Evolutionary conservation across 2,329 filamentous ascomycete species (phyloP).

Genomic region (Botrytis deweyae): DNA sequence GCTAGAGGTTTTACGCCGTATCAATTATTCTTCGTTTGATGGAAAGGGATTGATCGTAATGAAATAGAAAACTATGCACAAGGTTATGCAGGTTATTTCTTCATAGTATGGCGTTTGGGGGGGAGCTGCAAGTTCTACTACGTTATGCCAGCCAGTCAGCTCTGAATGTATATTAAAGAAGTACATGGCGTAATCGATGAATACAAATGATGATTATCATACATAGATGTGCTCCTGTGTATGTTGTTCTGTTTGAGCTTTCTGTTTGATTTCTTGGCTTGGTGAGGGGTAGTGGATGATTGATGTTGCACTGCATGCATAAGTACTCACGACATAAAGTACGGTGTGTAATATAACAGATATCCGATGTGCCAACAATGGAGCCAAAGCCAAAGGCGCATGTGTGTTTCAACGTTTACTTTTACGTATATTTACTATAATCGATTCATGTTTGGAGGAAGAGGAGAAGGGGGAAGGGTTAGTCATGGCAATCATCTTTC

Average conservation of each 20-base stretch:
- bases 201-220: slow-evolving; percentile 6
- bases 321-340: not conserved
- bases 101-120: slow-evolving; percentile 25
- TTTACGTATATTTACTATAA: not conserved
- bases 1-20: not conserved
- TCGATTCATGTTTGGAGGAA: not conserved
- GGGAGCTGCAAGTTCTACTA: slow-evolving; percentile 4
- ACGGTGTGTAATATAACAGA: not conserved
- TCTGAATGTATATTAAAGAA: slow-evolving; percentile 20
- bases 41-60: slow-evolving; percentile 6
- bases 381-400: not conserved
- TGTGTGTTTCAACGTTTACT: not conserved
- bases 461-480: not conserved
- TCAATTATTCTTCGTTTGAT: not conserved
- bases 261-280: not conserved
- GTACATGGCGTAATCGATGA: not conserved
- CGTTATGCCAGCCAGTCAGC: not conserved
- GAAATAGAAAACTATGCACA: slow-evolving; percentile 23
- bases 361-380: not conserved
- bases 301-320: not conserved
- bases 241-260: not conserved
- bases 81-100: slow-evolving; percentile 17
- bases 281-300: not conserved
- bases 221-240: not conserved
- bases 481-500: not conserved